These are phyloP conservation scores for Podospora pseudocomata DNA, from an alignment of 495 filamentous ascomycete species.

Conservation along the genomic window DNA sequence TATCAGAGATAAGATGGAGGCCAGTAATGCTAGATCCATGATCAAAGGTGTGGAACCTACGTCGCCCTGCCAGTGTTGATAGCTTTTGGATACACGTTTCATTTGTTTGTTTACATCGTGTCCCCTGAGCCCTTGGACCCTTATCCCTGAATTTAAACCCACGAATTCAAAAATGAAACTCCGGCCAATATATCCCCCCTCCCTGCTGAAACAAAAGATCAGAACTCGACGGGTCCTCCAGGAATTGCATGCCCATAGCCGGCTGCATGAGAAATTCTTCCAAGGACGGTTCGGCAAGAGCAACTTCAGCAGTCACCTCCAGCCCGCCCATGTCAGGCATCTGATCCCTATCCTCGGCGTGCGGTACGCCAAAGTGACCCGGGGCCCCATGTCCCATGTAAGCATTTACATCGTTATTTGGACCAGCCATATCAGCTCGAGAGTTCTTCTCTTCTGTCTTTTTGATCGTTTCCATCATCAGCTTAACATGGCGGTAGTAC, in stretches of 20 bases:
- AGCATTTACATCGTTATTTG: neutral
- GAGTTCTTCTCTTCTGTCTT: neutral
- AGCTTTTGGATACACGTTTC: too few relatives aligned
- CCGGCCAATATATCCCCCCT: constrained; percentile 10
- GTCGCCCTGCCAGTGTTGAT: too few relatives aligned
- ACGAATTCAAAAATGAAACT: constrained; percentile 2
- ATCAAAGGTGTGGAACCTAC: too few relatives aligned
- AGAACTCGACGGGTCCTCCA: neutral
- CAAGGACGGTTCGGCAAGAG: neutral
- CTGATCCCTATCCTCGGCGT: neutral
- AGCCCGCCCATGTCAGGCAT: neutral
- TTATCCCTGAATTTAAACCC: too few relatives aligned
- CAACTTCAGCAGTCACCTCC: neutral
- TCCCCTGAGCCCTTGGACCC: too few relatives aligned
- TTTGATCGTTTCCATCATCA: constrained; percentile 7
- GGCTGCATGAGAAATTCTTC: constrained; percentile 7
- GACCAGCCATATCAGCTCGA: neutral
- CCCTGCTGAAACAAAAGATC: neutral
- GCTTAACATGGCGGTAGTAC: constrained; percentile 8
- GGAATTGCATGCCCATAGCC: constrained; percentile 3
- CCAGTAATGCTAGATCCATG: neutral
- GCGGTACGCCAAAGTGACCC: neutral
- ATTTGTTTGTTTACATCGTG: too few relatives aligned
- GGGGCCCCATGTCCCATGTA: neutral
- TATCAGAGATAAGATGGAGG: neutral